phyloP scores from a whole-genome alignment of 495 filamentous ascomycete genomes.

The Podospora appendiculata region DNA sequence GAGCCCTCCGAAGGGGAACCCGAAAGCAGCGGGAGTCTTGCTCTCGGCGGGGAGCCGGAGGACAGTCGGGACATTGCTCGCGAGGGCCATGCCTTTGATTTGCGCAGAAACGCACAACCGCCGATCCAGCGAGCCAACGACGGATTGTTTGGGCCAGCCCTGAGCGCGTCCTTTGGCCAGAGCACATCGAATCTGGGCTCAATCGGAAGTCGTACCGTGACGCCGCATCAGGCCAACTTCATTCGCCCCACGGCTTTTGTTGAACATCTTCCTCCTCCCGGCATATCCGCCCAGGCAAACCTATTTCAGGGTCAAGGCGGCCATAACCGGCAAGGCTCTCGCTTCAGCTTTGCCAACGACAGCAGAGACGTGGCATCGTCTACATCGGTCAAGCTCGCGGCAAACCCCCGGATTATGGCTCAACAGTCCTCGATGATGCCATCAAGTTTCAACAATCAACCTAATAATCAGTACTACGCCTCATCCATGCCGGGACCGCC shows the following conservation, averaged over 20 bases:
- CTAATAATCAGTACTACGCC: constrained; percentile 54
- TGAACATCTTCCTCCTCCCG: constrained; percentile 46
- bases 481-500: constrained; percentile 80
- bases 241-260: constrained; percentile 51
- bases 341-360: constrained; percentile 85
- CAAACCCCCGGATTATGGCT: constrained; percentile 76
- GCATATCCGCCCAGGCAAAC: constrained; percentile 40
- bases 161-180: constrained; percentile 43
- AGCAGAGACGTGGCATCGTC: constrained; percentile 42
- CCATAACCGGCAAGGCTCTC: constrained; percentile 76
- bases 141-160: constrained; percentile 45
- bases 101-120: constrained; percentile 54
- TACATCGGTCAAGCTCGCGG: constrained; percentile 71
- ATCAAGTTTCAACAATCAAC: constrained; percentile 53
- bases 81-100: constrained; percentile 44
- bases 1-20: constrained; percentile 44
- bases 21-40: constrained; percentile 74
- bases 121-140: constrained; percentile 61
- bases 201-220: constrained; percentile 60
- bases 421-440: constrained; percentile 91
- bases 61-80: constrained; percentile 48
- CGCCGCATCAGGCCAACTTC: constrained; percentile 76
- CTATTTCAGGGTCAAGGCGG: constrained; percentile 70
- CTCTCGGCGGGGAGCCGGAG: constrained; percentile 86
- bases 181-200: constrained; percentile 38